Base-by-base conservation (phyloP, 768 basidiomycete species). In the Phlegmacium glaucopus region DNA sequence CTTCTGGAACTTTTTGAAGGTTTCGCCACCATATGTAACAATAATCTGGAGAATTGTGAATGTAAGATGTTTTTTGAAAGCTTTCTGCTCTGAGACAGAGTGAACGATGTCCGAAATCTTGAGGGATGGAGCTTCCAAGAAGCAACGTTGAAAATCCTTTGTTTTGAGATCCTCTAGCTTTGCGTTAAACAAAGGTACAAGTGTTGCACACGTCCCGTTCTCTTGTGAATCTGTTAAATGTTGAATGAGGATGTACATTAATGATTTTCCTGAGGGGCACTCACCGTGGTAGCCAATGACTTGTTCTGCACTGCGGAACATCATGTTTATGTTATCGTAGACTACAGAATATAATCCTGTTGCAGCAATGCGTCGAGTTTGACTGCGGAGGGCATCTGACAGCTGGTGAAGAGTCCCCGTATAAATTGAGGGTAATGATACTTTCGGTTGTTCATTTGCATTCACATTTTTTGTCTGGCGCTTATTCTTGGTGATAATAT, bases 311-410 rank as follows among this genome's bases (percentile, higher is more conserved):
- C 39, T 51, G 7, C 51, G 49, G 27, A 58, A 53, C 2, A 60
- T 36, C 41, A 68, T 50, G 41, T 73, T 73, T 16, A 72, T 67
- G 39, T 74, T 74, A 50, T 73, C 69, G 45, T 72, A 72, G 9
- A 63, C 56, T 16, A 37, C 32, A 0, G 29, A 48, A 42, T 49
- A 61, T 0, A 58, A 42, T 1, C 56, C 53, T 0, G 50, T 55
- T 11, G 56, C 32, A 0, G 65, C 68, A 28, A 67, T 25, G 6
- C n/a, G 9, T 1, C 56, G 54, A 4, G 61, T 50, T 17, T 29
- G 28, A 4, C 27, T 16, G 0, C 58, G 44, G 44, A 58, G 60
- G 0, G 66, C 57, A 0, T 50, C 38, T 4, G 64, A 67, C 3
- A 67, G 56, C 45, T 56, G 49, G 25, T 40, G 41, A 1, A 65